Evolutionary conservation across 2,329 filamentous ascomycete species (phyloP).

Genomic region (Westerdykella sp.): DNA sequence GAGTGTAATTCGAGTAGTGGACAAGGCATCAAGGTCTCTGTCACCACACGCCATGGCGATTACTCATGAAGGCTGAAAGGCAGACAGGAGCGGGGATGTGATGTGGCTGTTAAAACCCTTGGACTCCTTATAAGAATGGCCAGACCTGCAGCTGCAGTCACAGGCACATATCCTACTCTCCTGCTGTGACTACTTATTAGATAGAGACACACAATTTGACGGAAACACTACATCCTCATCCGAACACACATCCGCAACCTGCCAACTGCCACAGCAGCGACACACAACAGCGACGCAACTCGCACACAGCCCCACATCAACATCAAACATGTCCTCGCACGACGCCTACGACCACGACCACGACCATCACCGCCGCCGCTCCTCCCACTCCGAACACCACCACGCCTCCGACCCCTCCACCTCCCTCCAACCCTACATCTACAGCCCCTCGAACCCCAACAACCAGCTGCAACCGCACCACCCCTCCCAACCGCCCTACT

Average conservation of each 20-base stretch:
- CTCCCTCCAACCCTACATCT: background rate
- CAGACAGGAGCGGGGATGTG: no score
- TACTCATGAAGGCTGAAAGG: no score
- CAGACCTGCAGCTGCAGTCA: no score
- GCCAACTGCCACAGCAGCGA: background rate
- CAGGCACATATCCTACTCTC: no score
- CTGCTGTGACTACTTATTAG: no score
- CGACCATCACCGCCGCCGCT: background rate
- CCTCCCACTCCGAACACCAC: slow-evolving; percentile 1
- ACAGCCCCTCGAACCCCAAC: background rate
- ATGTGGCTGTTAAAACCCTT: no score
- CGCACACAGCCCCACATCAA: background rate
- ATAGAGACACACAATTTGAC: background rate
- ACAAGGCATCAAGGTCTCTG: no score
- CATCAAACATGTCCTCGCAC: background rate
- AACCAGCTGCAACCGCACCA: background rate
- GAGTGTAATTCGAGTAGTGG: no score
- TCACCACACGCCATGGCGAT: no score
- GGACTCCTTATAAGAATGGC: no score
- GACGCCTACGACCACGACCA: background rate
- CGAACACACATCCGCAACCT: slow-evolving; percentile 1
- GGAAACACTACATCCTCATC: background rate
- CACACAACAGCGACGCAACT: no score
- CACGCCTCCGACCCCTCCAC: slow-evolving; percentile 2
- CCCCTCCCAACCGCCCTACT: slow-evolving; percentile 10